Evolutionary conservation across 139 green algal species (phyloP).

Genomic region (Edaphochlamys debaryana): DNA sequence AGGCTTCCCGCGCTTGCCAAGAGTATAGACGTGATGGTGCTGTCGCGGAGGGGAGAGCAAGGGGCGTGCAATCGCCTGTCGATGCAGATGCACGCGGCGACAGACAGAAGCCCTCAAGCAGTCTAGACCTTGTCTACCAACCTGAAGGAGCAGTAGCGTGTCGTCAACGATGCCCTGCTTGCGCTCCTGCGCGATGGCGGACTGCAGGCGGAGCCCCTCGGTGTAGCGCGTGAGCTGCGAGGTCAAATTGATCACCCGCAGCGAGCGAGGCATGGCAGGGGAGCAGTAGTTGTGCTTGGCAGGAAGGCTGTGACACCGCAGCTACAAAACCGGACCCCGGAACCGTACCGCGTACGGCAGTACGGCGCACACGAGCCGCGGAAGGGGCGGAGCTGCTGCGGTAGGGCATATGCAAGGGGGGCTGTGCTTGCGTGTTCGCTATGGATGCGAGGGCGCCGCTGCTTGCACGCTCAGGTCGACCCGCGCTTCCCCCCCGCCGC

Average conservation of each 20-base stretch:
- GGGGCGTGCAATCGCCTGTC: too few relatives aligned
- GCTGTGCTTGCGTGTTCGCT: too few relatives aligned
- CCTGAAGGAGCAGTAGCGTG: slow-evolving; percentile 74
- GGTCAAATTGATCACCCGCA: slow-evolving; percentile 12
- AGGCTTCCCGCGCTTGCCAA: slow-evolving; percentile 83
- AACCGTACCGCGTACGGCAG: too few relatives aligned
- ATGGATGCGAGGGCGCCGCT: too few relatives aligned
- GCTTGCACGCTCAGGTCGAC: too few relatives aligned
- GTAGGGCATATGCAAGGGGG: too few relatives aligned
- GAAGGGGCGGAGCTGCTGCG: too few relatives aligned
- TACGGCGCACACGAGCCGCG: too few relatives aligned
- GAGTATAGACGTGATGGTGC: slow-evolving; percentile 84
- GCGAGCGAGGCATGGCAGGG: neutral
- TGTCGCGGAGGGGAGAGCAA: slow-evolving; percentile 44
- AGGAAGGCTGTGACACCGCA: too few relatives aligned
- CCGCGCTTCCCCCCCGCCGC: too few relatives aligned
- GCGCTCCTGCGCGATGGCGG: neutral
- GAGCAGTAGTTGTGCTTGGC: too few relatives aligned
- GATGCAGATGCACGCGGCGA: neutral
- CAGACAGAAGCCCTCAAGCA: neutral
- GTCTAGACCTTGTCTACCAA: neutral
- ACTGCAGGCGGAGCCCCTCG: slow-evolving; percentile 3
- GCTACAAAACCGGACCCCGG: too few relatives aligned
- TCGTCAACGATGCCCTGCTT: slow-evolving; percentile 39
- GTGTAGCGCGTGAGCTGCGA: slow-evolving; percentile 8